Evolutionary conservation across 2,329 filamentous ascomycete species (phyloP), one percentile per base, ranked within the genome.

Genomic region (Teratosphaeriaceae sp.): DNA sequence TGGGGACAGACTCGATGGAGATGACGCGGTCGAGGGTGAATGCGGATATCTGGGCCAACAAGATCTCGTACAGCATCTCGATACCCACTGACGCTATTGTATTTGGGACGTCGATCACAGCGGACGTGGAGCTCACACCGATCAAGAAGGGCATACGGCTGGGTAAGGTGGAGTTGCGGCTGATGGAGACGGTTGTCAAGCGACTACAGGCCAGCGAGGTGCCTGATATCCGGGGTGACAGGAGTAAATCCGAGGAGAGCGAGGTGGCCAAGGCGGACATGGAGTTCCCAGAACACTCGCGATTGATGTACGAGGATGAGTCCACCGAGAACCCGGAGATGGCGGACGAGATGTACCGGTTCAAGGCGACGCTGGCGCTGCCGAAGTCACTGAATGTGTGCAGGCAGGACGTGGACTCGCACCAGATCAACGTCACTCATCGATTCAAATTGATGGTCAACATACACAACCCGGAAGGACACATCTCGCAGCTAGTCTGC

Each of bases 21-120:
- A 67, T 65, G 44, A 65, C 70, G 47, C 63, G 69, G 38, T 63
- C 56, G 34, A 49, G 62, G 29, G 58, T 63, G 50, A 89, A 97
- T 51, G 89, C 96, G 65, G 96, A 96, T 60, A 85, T 94, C 50
- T 98, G 92, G 92, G 85, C 88, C 5, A 92, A 95, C 70, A 98
- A 98, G 72, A 79, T 97, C 55, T 87, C 94, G 63, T 98, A 98
- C 68, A 90, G 88, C 22, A 88, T 98, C 50, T 80, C 87, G 45
- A 86, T 94, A 9, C 90, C 92, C 0, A 89, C 88, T 58, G 96
- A 96, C 69, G 92, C 92, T 2, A 84, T 95, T 42, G 85, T 95
- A 15, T 94, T 96, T 57, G 92, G 92, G 38, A 94, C 87, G n/a
- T 76, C 76, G 18, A 81, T 97, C 38, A 80, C 82, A 1, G 75